A percentile compares a stretch with the other conserved stretches of the same genome.
phyloP scores from a whole-genome alignment of 1,284 basidiomycete genomes.

The Cutaneotrichosporon sp. region DNA sequence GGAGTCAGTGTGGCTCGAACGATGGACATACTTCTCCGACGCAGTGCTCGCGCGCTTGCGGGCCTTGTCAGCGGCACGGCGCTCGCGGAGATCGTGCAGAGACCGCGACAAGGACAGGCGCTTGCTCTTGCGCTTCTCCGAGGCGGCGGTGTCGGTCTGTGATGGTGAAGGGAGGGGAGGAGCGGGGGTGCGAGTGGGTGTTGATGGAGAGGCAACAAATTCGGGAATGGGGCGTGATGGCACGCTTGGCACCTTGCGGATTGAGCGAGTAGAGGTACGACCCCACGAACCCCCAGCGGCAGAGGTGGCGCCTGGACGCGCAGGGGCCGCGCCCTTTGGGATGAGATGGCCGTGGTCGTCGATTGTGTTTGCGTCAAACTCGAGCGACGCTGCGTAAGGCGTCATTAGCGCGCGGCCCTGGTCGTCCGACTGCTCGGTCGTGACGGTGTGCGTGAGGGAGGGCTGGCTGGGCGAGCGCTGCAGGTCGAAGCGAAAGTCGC shows the following conservation, averaged over 20 bases:
- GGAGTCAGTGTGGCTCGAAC: not conserved
- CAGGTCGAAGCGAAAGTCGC: not conserved
- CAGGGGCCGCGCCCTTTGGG: constrained; percentile 5
- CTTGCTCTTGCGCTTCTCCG: constrained; percentile 13
- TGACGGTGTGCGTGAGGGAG: constrained; percentile 13
- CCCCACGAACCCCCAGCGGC: not conserved
- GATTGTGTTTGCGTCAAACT: not conserved
- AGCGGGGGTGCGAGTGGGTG: not conserved
- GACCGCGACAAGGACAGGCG: constrained; percentile 19
- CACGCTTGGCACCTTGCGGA: not conserved
- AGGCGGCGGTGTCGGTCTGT: constrained; percentile 2
- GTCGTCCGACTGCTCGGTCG: constrained; percentile 17
- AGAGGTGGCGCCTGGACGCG: not conserved
- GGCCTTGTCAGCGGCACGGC: constrained; percentile 9
- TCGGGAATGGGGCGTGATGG: not conserved
- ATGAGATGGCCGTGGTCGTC: not conserved
- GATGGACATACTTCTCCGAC: constrained; percentile 14
- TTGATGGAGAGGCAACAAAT: not conserved
- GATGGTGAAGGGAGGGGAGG: not conserved
- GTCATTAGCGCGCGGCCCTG: constrained; percentile 3
- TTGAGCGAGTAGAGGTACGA: not conserved
- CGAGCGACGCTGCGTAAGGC: constrained; percentile 1
- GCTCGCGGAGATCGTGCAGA: constrained; percentile 15
- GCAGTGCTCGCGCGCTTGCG: constrained; percentile 2
- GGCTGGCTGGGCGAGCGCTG: constrained; percentile 8